These are phyloP conservation scores for Phlebiopsis flavidoalba DNA, from an alignment of 768 basidiomycete genomes.

Conservation along the genomic window DNA sequence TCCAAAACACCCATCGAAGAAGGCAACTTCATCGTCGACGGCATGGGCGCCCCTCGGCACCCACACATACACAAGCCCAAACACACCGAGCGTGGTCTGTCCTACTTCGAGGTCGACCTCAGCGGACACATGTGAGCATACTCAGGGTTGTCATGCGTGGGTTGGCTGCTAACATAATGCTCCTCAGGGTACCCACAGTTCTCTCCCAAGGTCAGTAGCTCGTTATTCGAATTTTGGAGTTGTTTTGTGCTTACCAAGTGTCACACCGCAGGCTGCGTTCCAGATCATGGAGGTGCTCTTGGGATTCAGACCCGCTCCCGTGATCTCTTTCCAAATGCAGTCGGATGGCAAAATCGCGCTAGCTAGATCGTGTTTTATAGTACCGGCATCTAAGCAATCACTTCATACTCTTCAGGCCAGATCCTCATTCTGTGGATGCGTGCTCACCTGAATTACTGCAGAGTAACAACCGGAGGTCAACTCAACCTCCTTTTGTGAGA, in stretches of 20 bases:
- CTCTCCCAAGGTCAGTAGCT: constrained; percentile 46
- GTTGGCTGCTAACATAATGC: background rate
- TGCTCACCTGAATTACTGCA: too few species aligned
- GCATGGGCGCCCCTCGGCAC: constrained; percentile 49
- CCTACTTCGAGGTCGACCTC: constrained; percentile 60
- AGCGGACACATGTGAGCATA: constrained; percentile 67
- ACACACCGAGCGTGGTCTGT: constrained; percentile 63
- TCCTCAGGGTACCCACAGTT: constrained; percentile 58
- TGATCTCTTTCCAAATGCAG: constrained; percentile 11
- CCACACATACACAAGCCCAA: constrained; percentile 44
- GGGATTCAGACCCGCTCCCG: constrained; percentile 52
- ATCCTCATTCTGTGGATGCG: too few species aligned
- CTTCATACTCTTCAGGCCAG: too few species aligned
- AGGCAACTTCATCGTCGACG: constrained; percentile 69
- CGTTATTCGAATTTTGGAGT: background rate
- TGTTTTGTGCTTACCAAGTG: background rate
- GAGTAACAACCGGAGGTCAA: too few species aligned
- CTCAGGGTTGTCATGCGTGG: background rate
- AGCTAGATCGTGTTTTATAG: too few species aligned
- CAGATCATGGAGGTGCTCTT: constrained; percentile 66
- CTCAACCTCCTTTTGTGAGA: too few species aligned
- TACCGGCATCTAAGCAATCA: too few species aligned
- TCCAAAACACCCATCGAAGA: constrained; percentile 61
- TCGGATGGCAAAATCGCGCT: too few species aligned
- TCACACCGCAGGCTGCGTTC: constrained; percentile 47